phyloP scores from a whole-genome alignment of 2,329 filamentous ascomycete species.

The Colletotrichum falcatum region DNA sequence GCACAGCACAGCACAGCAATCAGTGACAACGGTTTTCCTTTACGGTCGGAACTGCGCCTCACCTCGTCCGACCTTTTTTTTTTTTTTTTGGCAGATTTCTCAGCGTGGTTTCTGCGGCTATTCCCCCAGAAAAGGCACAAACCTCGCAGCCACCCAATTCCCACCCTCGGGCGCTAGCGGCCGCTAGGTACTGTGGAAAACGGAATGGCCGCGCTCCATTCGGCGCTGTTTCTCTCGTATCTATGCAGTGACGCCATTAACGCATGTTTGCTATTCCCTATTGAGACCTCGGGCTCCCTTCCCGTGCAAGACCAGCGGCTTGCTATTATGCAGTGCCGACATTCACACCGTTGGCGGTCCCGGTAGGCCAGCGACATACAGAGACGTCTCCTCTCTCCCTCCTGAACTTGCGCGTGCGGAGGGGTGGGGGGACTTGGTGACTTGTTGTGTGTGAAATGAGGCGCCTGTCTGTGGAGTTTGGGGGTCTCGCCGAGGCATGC shows the following conservation, averaged over 20 bases:
- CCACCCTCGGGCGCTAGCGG: constrained; percentile 39
- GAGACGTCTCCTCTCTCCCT: not conserved
- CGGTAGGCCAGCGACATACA: constrained; percentile 13
- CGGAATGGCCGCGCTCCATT: constrained; percentile 40
- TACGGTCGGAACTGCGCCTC: constrained; percentile 38
- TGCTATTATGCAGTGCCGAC: constrained; percentile 20
- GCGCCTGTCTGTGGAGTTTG: constrained; percentile 18
- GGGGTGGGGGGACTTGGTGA: too few species aligned
- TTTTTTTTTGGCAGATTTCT: constrained; percentile 22
- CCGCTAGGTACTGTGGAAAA: constrained; percentile 41
- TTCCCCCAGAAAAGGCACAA: constrained; percentile 30
- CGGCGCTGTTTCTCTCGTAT: constrained; percentile 40
- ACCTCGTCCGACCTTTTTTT: constrained; percentile 36
- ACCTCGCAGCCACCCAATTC: constrained; percentile 33
- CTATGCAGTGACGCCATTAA: constrained; percentile 40
- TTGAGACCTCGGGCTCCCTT: constrained; percentile 24
- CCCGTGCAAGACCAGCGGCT: constrained; percentile 11
- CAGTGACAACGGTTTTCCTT: constrained; percentile 37
- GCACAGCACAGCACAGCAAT: too few species aligned
- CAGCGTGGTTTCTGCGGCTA: constrained; percentile 26
- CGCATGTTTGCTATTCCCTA: constrained; percentile 38
- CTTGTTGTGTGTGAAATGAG: constrained; percentile 24
- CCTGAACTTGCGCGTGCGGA: not conserved
- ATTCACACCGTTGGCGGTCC: constrained; percentile 23
- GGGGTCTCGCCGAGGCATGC: constrained; percentile 37